These are phyloP conservation scores for Trichoderma parareesei DNA, from an alignment of 495 filamentous ascomycete genomes.

Conservation along the genomic window DNA sequence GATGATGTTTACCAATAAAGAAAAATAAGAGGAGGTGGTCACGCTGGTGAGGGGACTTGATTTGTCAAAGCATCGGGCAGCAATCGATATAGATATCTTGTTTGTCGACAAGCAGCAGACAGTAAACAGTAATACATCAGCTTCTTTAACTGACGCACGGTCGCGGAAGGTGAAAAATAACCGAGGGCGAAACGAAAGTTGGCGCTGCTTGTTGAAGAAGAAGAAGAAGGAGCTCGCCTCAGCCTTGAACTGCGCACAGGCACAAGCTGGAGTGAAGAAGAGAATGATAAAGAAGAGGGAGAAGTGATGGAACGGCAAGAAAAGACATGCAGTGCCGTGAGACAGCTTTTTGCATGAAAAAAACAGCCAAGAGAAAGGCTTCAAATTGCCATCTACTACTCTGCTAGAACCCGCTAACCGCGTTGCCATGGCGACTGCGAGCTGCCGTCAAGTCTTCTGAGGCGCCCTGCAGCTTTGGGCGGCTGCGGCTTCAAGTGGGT, in stretches of 20 bases:
- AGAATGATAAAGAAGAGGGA: too few species aligned
- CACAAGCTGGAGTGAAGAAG: too few species aligned
- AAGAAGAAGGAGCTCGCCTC: background rate
- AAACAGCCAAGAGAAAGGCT: background rate
- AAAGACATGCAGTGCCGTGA: background rate
- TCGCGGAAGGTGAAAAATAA: background rate
- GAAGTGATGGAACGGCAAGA: background rate
- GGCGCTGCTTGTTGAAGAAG: background rate
- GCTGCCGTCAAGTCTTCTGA: background rate
- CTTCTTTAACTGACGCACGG: background rate
- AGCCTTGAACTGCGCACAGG: too few species aligned
- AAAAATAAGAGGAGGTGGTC: background rate
- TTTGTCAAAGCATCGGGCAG: background rate
- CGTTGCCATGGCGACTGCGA: constrained; percentile 4
- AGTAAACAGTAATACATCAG: background rate
- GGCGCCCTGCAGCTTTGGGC: background rate
- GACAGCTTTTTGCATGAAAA: constrained; percentile 6
- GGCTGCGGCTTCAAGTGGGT: background rate
- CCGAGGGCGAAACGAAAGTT: background rate
- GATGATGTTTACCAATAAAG: background rate
- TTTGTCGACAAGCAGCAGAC: background rate
- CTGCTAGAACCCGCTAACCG: background rate
- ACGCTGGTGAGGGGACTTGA: background rate
- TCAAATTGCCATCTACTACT: background rate
- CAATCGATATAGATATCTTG: background rate